Evolutionary conservation across 116 monocot species (phyloP).

Genomic region (Dioscorea cayenensis): DNA sequence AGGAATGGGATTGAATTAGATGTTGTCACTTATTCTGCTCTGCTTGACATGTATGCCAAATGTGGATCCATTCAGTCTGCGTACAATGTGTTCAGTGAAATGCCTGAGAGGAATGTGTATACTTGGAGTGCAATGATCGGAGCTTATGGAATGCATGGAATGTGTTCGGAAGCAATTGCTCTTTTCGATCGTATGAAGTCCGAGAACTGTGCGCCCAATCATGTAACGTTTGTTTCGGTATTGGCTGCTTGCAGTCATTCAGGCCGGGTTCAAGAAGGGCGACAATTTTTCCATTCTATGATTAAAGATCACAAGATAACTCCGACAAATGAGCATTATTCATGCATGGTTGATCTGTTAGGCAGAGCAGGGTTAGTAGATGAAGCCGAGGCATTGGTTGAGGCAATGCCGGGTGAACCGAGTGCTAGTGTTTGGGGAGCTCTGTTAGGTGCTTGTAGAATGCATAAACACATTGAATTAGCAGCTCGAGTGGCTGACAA

Average conservation of each 20-base stretch:
- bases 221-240: constrained; percentile 27
- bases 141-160: constrained; percentile 27
- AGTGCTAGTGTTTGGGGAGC: constrained; percentile 37
- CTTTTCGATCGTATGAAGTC: constrained; percentile 24
- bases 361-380: constrained; percentile 29
- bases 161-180: constrained; percentile 17
- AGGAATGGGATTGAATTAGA: constrained; percentile 26
- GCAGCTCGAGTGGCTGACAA: constrained; percentile 19
- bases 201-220: constrained; percentile 16
- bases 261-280: constrained; percentile 23
- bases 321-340: constrained; percentile 22
- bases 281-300: constrained; percentile 17
- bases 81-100: constrained; percentile 7
- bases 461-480: constrained; percentile 19
- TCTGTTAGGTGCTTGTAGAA: constrained; percentile 27
- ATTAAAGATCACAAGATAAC: constrained; percentile 14
- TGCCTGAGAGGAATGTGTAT: constrained; percentile 30
- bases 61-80: constrained; percentile 14
- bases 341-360: constrained; percentile 37
- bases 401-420: constrained; percentile 12
- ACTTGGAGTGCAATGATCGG: constrained; percentile 42
- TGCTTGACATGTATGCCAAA: constrained; percentile 35
- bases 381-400: constrained; percentile 22
- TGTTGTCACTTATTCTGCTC: constrained; percentile 26
- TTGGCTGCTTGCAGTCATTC: constrained; percentile 35